Evolutionary conservation across 2,329 filamentous ascomycete genomes (phyloP), one percentile per base, ranked within the genome.

Genomic region (Exophiala mesophila): DNA sequence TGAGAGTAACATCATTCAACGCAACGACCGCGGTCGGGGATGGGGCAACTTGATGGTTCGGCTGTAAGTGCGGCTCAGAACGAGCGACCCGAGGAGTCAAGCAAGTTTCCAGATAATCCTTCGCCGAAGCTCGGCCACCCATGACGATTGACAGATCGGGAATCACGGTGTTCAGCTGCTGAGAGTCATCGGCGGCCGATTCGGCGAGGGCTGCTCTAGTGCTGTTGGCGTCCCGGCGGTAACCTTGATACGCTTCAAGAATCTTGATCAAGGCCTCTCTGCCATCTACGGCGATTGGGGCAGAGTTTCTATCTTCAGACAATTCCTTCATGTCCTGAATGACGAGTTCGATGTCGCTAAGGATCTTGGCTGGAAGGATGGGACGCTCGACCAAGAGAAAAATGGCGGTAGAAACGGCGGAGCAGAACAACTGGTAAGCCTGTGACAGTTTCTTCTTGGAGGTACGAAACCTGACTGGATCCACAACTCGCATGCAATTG

Each of bases 341-440:
- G 6, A 57, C 56, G 49, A 57, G 54, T 32, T 59, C 54, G 30
- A 58, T 52, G 37, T 57, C 53, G 3, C 53, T 51, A 10, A 37
- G 41, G n/a, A 44, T 38, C 16, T 28, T 9, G 15, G 15, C 20
- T 2, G 26, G 34, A 12, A 44, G 8, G 7, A 30, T 29, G 3
- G 41, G 41, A 5, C 56, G 49, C 36, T 59, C 57, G 17, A 59
- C 56, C 3, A 59, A 50, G 23, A 59, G 33, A 19, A 59, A 58
- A 5, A 53, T 55, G 8, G 55, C 57, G 15, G 57, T 39, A 28
- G 57, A 52, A 5, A 59, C 55, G 1, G 55, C 57, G n/a, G 56
- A 55, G 15, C 56, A 57, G 40, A 55, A 59, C 4, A 50, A 47
- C 29, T 59, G 55, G 39, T 58, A 58, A 20, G 44, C 50, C 34